These are phyloP conservation scores for Yarrowia galli DNA, from an alignment of 1,139 yeast genomes.

Conservation along the genomic window DNA sequence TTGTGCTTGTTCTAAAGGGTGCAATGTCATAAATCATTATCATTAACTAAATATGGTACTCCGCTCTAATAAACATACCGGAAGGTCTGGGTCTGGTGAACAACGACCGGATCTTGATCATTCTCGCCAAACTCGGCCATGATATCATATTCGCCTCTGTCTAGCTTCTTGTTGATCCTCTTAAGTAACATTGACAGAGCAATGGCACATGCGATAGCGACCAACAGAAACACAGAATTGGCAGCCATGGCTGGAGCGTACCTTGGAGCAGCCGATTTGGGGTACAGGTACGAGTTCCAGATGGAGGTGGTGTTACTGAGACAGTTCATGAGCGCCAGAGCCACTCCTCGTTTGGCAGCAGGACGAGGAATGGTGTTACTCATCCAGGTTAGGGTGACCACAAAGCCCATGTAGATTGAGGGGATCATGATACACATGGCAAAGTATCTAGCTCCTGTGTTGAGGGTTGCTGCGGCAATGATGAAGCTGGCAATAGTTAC, in stretches of 20 bases:
- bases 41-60: neutral
- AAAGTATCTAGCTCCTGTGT: constrained; percentile 66
- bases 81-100: constrained; percentile 25
- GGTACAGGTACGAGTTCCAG: constrained; percentile 42
- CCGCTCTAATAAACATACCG: constrained; percentile 5
- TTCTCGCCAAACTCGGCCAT: constrained; percentile 41
- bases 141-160: constrained; percentile 40
- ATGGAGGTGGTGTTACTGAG: constrained; percentile 41
- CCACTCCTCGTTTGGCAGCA: constrained; percentile 59
- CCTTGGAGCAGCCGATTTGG: constrained; percentile 40
- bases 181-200: constrained; percentile 37
- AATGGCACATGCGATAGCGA: constrained; percentile 36
- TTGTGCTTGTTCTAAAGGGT: too few relatives aligned
- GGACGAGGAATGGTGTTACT: constrained; percentile 61
- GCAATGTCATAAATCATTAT: constrained; percentile 6
- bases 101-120: constrained; percentile 17
- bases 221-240: constrained; percentile 40
- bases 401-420: constrained; percentile 61
- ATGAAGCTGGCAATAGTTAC: constrained; percentile 58
- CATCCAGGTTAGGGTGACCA: constrained; percentile 65
- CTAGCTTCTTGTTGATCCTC: constrained; percentile 40
- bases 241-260: constrained; percentile 41
- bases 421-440: constrained; percentile 71
- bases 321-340: constrained; percentile 43
- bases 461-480: constrained; percentile 61